These are phyloP conservation scores for Pleurotus cornucopiae DNA, from an alignment of 768 basidiomycete species.

Conservation along the genomic window DNA sequence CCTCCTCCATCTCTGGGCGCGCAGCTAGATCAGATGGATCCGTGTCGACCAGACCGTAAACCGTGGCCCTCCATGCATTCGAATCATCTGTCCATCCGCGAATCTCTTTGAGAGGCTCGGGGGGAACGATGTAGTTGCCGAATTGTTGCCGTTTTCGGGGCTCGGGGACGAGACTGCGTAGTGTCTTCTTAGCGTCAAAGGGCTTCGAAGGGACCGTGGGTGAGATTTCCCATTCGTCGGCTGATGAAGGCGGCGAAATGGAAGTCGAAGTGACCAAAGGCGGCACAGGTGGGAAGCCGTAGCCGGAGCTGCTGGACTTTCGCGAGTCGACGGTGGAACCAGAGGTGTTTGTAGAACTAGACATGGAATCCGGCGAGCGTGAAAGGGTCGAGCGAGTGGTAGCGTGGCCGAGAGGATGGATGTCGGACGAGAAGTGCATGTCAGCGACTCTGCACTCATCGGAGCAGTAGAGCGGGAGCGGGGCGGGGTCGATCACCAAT, in stretches of 20 bases:
- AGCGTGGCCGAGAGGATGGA: conserved; percentile 31
- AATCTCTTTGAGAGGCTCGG: conserved; percentile 44
- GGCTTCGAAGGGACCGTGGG: conserved; percentile 9
- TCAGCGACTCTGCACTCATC: conserved; percentile 69
- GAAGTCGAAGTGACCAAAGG: conserved; percentile 18
- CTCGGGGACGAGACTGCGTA: conserved; percentile 40
- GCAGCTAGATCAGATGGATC: conserved; percentile 13
- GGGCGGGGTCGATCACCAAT: conserved; percentile 74
- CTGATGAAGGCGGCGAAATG: conserved; percentile 27
- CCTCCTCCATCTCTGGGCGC: conserved; percentile 23
- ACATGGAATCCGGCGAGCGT: conserved; percentile 23
- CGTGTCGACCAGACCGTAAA: conserved; percentile 50
- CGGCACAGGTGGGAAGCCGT: conserved; percentile 20
- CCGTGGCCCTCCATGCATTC: conserved; percentile 59
- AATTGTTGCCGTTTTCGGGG: conserved; percentile 35
- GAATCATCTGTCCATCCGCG: conserved; percentile 71
- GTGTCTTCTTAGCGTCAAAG: conserved; percentile 47
- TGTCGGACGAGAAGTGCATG: conserved; percentile 35
- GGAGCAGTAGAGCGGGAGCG: conserved; percentile 82
- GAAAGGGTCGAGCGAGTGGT: conserved; percentile 25
- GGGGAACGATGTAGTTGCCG: conserved; percentile 25
- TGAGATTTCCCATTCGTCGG: conserved; percentile 11
- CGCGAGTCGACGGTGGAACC: conserved; percentile 32
- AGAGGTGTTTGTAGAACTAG: conserved; percentile 35
- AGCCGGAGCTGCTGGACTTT: conserved; percentile 10